Evolutionary conservation across 192 early-diverging fungal genomes (phyloP).

Genomic region (Umbelopsis sp.): DNA sequence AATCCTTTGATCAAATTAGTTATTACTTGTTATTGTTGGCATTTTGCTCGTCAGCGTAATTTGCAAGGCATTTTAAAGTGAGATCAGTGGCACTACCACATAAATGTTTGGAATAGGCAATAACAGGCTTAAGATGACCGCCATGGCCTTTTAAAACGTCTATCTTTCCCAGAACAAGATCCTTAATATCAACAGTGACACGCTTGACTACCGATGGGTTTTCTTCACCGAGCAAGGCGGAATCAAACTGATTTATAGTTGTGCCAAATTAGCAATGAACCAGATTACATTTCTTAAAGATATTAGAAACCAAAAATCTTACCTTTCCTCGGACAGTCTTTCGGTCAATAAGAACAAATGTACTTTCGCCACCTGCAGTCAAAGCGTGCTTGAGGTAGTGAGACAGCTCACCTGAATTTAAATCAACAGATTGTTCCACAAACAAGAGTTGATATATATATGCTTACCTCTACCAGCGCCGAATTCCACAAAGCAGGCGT

Average conservation of each 20-base stretch:
- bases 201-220: constrained; percentile 57
- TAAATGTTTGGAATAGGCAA: constrained; percentile 86
- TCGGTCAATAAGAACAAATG: constrained; percentile 76
- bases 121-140: constrained; percentile 52
- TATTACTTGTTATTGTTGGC: constrained; percentile 32
- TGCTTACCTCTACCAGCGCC: constrained; percentile 71
- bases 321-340: constrained; percentile 78
- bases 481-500: constrained; percentile 76
- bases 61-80: constrained; percentile 72
- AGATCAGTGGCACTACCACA: constrained; percentile 92
- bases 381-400: constrained; percentile 51
- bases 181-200: constrained; percentile 82
- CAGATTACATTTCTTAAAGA: neutral
- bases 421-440: neutral
- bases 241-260: constrained; percentile 41
- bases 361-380: constrained; percentile 37
- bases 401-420: constrained; percentile 47
- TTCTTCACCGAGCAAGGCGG: constrained; percentile 40
- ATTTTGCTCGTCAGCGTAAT: constrained; percentile 48
- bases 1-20: too few relatives aligned
- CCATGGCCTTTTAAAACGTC: constrained; percentile 32
- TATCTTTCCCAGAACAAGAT: constrained; percentile 70
- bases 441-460: neutral
- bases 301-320: constrained; percentile 7
- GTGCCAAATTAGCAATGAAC: neutral